phyloP scores from a whole-genome alignment of 2,329 filamentous ascomycete species.

The Sporothrix pallida region DNA sequence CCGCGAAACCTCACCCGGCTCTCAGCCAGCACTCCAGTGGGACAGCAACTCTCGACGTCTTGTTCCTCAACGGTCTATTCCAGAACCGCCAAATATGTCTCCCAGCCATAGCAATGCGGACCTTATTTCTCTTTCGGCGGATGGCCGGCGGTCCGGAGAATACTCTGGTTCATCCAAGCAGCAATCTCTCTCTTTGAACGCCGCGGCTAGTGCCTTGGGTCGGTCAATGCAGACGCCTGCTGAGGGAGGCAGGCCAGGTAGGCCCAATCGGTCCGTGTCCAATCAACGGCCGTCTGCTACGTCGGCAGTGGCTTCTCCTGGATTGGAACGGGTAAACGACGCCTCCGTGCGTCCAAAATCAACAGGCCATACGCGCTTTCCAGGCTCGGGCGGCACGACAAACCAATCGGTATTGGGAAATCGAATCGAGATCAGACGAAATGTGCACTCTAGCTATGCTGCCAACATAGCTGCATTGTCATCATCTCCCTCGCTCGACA shows the following conservation, averaged over 20 bases:
- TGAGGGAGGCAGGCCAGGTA: neutral
- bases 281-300: slow-evolving; percentile 28
- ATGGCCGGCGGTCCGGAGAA: slow-evolving; percentile 50
- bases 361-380: slow-evolving; percentile 26
- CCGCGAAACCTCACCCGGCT: slow-evolving; percentile 40
- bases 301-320: neutral
- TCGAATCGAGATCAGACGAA: slow-evolving; percentile 35
- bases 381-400: neutral
- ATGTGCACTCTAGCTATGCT: slow-evolving; percentile 35
- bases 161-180: slow-evolving; percentile 38
- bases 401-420: slow-evolving; percentile 18
- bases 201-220: slow-evolving; percentile 60
- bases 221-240: slow-evolving; percentile 35
- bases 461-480: slow-evolving; percentile 5
- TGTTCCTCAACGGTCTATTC: slow-evolving; percentile 45
- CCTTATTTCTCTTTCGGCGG: slow-evolving; percentile 39
- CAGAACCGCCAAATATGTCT: slow-evolving; percentile 44
- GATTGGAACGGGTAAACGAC: slow-evolving; percentile 25
- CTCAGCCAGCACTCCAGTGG: slow-evolving; percentile 53
- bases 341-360: slow-evolving; percentile 28
- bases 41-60: slow-evolving; percentile 62
- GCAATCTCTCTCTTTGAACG: slow-evolving; percentile 59
- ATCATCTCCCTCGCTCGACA: slow-evolving; percentile 19
- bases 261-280: slow-evolving; percentile 29
- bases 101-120: slow-evolving; percentile 42